phyloP scores from a whole-genome alignment of 345 rosid species.

The Eucalyptus pauciflora region DNA sequence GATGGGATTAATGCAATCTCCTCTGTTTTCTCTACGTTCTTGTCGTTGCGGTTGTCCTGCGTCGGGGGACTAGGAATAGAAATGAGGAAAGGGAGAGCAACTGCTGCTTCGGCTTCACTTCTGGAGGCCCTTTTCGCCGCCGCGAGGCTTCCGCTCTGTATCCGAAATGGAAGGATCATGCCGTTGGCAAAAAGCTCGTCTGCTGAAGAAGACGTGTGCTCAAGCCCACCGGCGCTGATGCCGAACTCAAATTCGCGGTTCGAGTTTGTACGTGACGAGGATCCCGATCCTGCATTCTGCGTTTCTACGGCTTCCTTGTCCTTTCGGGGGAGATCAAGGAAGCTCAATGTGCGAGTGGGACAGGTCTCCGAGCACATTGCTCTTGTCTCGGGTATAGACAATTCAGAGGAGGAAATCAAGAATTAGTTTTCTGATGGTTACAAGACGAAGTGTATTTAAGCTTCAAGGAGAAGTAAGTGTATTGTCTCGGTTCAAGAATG shows the following conservation, averaged over 20 bases:
- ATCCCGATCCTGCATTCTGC: neutral
- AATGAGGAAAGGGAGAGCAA: neutral
- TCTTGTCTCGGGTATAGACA: neutral
- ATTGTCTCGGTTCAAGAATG: neutral
- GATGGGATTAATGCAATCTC: neutral
- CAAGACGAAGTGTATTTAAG: neutral
- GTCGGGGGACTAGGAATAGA: neutral
- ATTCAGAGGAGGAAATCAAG: neutral
- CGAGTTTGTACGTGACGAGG: constrained; percentile 22
- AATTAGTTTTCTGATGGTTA: neutral
- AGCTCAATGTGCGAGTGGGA: constrained; percentile 42
- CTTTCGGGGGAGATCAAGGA: constrained; percentile 34
- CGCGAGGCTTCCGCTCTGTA: neutral
- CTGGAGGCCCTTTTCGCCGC: neutral
- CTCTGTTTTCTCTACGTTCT: neutral
- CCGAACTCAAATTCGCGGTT: constrained; percentile 70
- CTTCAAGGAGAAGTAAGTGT: neutral
- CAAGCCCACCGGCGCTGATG: constrained; percentile 11
- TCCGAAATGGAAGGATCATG: constrained; percentile 49
- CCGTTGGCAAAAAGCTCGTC: constrained; percentile 73
- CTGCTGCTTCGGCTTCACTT: neutral
- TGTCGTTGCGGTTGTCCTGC: neutral
- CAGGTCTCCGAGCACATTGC: constrained; percentile 29
- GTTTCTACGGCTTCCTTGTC: constrained; percentile 9
- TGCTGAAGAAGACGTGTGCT: constrained; percentile 46